Base-by-base conservation (phyloP, 257 asterid species). In the Ilex aquifolium region DNA sequence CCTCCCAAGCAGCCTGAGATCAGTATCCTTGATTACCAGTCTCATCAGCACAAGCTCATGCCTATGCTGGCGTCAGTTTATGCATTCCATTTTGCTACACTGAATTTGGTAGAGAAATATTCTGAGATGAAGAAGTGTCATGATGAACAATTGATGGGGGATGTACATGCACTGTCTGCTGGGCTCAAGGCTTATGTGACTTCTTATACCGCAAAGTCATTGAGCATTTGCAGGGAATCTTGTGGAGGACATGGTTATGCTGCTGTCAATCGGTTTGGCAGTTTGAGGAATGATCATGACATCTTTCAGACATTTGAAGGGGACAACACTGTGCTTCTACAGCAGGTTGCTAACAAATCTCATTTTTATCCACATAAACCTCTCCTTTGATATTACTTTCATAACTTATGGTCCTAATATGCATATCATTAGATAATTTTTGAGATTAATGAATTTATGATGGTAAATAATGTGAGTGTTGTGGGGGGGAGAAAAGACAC, bases 211-310 rank as follows among this genome's bases (percentile, higher is more conserved):
- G 88, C 87, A 12, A 87, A 82, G 67, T 84, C 99, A 16, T 69
- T 93, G 79, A 93, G 96, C 75, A 77, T 73, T 49, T 93, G 99
- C 71, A 79, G 97, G 77, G 99, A 92, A 78, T 80, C 99, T 64
- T 89, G 97, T 77, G 99, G 99, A 32, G 99, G 99, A 49, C 99
- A 92, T 74, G 99, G 99, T 64, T 92, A 92, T 77, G 99, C 99
- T 17, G 97, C 99, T 63, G 95, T 92, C 44, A 92, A 92, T 63
- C 71, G 97, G 68, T 92, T 92, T 71, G 99, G 97, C 27, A 83
- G 83, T 73, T 85, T 92, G 82, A 85, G 99, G 87, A 92, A 92
- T 72, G 99, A 92, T 69, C 99, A 92, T 59, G 97, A 92, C 74
- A 90, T 92, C 44, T 92, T 92, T 74, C 99, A 92, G 80, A 92